These are phyloP conservation scores for Orbilia ellipsospora DNA, from an alignment of 2,329 filamentous ascomycete species.

Conservation along the genomic window DNA sequence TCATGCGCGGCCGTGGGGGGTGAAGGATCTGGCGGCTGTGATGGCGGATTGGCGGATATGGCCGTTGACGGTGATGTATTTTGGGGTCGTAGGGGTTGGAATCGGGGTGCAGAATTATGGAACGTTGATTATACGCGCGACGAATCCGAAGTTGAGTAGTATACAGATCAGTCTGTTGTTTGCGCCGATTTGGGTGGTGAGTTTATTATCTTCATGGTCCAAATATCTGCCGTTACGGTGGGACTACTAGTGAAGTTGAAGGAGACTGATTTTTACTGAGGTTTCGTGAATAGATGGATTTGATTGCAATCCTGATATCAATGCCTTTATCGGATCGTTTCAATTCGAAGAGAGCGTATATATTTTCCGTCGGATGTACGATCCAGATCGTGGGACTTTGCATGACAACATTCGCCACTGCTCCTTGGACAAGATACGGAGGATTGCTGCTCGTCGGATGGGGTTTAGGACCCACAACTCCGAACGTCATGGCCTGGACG, in stretches of 20 bases:
- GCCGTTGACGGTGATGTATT: conserved; percentile 90
- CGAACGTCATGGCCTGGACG: conserved; percentile 94
- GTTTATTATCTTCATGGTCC: too few relatives aligned
- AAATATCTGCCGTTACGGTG: too few relatives aligned
- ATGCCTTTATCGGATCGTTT: conserved; percentile 90
- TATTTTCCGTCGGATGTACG: conserved; percentile 80
- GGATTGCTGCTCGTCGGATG: conserved; percentile 91
- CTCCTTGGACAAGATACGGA: conserved; percentile 82
- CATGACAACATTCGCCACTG: conserved; percentile 77
- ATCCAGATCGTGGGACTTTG: conserved; percentile 86
- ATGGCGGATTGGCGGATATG: conserved; percentile 88
- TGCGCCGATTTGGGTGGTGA: conserved; percentile 89
- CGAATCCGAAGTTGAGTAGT: conserved; percentile 77
- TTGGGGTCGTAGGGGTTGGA: conserved; percentile 90
- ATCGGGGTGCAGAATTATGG: conserved; percentile 91
- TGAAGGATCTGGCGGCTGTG: conserved; percentile 76
- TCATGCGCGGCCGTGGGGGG: conserved; percentile 76
- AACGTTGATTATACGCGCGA: conserved; percentile 83
- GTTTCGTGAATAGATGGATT: conserved; percentile 89
- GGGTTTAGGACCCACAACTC: conserved; percentile 87
- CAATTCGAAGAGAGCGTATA: conserved; percentile 79
- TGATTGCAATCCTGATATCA: conserved; percentile 84
- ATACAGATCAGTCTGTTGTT: conserved; percentile 84
- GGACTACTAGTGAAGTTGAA: not conserved
- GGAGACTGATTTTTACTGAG: not conserved